These are phyloP conservation scores for Aquilaria agallochum DNA, from an alignment of 441 rosid species.

Conservation along the genomic window DNA sequence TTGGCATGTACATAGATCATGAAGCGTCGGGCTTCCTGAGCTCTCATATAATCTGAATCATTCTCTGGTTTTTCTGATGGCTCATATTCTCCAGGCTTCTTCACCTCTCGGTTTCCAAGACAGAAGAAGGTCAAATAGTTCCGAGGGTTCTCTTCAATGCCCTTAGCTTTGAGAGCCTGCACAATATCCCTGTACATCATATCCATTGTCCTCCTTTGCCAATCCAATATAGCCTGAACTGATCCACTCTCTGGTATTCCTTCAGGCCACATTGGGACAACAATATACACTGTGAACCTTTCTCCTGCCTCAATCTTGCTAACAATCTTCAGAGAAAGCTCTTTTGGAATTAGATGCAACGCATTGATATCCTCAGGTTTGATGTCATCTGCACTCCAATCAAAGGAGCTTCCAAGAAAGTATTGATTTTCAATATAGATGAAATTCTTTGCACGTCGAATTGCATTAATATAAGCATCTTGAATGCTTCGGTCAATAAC, in stretches of 20 bases:
- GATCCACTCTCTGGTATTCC: conserved; percentile 25
- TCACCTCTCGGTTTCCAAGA: conserved; percentile 24
- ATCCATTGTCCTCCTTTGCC: conserved; percentile 29
- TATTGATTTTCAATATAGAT: neutral
- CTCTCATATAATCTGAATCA: conserved; percentile 16
- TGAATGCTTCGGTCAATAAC: conserved; percentile 2
- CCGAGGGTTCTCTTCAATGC: conserved; percentile 19
- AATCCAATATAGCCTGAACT: conserved; percentile 23
- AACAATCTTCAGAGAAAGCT: conserved; percentile 1
- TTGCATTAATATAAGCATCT: neutral
- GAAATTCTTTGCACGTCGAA: neutral
- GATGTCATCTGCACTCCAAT: neutral
- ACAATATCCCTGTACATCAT: conserved; percentile 28
- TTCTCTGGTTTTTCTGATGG: conserved; percentile 16
- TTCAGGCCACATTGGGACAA: conserved; percentile 36
- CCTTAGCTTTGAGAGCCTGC: conserved; percentile 18
- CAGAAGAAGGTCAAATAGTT: conserved; percentile 31
- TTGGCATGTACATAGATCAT: conserved; percentile 34
- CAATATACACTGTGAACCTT: conserved; percentile 22
- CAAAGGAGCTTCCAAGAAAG: conserved; percentile 1
- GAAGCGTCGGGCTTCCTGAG: conserved; percentile 27
- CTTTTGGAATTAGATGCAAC: neutral
- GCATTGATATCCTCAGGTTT: neutral
- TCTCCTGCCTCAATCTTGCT: conserved; percentile 15
- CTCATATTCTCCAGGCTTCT: conserved; percentile 13